Evolutionary conservation across 805 yeast genomes (phyloP).

Genomic region (Saccharomycopsis babjevae): DNA sequence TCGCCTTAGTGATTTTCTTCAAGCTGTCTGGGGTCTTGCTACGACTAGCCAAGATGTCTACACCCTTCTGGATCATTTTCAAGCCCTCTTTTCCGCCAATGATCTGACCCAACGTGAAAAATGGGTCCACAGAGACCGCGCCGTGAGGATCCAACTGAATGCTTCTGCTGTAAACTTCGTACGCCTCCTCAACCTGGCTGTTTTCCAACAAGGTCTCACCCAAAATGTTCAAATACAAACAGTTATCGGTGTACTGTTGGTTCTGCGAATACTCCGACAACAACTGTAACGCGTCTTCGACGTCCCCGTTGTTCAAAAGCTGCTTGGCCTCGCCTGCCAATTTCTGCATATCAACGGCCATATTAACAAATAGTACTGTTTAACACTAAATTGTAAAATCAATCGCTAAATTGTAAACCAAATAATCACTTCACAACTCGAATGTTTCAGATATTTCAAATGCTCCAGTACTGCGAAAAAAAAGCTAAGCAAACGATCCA

Average conservation of each 20-base stretch:
- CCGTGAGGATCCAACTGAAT: conserved; percentile 66
- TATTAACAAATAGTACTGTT: background rate
- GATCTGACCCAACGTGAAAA: conserved; percentile 83
- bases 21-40: conserved; percentile 24
- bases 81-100: conserved; percentile 76
- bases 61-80: conserved; percentile 33
- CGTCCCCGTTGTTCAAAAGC: conserved; percentile 36
- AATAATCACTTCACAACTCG: too few relatives aligned
- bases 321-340: conserved; percentile 32
- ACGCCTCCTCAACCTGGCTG: conserved; percentile 74
- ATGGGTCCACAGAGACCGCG: conserved; percentile 62
- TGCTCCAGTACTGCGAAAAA: background rate
- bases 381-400: too few relatives aligned
- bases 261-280: conserved; percentile 29
- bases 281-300: conserved; percentile 42
- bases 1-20: conserved; percentile 62
- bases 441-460: background rate
- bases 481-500: background rate
- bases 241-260: conserved; percentile 30
- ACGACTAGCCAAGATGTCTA: conserved; percentile 30
- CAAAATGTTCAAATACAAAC: conserved; percentile 41
- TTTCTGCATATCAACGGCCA: conserved; percentile 1
- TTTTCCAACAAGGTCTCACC: conserved; percentile 76
- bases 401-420: too few relatives aligned
- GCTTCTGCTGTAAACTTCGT: conserved; percentile 45